Conservation (phyloP, 2,329 filamentous ascomycete species). For the Trichoderma koningiopsis region DNA sequence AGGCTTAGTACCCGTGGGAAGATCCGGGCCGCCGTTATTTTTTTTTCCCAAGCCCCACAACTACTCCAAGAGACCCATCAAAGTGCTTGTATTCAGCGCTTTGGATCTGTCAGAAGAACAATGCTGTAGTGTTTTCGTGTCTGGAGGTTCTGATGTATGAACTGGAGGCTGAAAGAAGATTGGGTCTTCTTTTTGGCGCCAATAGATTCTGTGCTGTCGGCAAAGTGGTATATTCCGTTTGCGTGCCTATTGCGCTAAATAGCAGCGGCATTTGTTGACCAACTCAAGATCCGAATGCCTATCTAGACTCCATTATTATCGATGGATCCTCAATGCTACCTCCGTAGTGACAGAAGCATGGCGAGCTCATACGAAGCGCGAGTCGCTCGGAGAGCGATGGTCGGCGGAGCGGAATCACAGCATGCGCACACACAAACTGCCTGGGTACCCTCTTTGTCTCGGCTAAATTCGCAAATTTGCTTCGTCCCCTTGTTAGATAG, state of each 20-base stretch:
- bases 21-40: not conserved
- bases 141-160: not conserved
- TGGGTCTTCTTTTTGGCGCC: not conserved
- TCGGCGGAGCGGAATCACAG: slow-evolving; percentile 17
- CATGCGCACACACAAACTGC: slow-evolving; percentile 1
- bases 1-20: slow-evolving; percentile 6
- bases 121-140: not conserved
- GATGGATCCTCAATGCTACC: not conserved
- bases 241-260: not conserved
- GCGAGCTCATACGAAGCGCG: slow-evolving; percentile 7
- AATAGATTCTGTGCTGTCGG: not conserved
- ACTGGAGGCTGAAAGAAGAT: not conserved
- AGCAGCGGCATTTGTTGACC: not conserved
- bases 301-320: not conserved
- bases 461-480: slow-evolving; percentile 13
- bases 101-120: not conserved
- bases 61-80: not conserved
- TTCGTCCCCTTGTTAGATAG: not conserved
- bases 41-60: not conserved
- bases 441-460: slow-evolving; percentile 13
- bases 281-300: not conserved
- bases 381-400: not conserved
- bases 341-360: not conserved
- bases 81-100: not conserved
- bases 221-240: not conserved